Base-by-base conservation (phyloP, 2,329 filamentous ascomycete genomes). In the Tympanopsis confertula region DNA sequence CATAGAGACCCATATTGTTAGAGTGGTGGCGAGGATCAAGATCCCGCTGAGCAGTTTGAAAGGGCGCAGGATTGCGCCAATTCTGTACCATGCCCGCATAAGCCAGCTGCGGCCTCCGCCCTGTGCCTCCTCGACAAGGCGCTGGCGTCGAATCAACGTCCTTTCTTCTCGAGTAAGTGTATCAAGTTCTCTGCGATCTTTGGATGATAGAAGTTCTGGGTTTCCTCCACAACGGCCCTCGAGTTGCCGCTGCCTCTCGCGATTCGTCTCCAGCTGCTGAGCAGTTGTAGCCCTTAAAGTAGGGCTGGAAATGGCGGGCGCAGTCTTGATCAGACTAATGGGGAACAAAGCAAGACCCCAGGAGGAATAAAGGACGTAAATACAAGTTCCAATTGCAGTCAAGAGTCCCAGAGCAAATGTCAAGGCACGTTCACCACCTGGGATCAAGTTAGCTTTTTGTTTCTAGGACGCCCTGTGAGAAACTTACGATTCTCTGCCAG, bases 371-470 rank as follows among this genome's bases (percentile, higher is more conserved):
- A 95, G 57, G 36, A 86, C 71, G 56, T 94, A 96, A 2, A 95
- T 68, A 13, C 94, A 58, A 1, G 86, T 88, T 3, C 91, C 91
- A 20, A 95, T 63, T 0, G 85, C 87, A 38, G 94, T 82, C 30
- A 98, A 69, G n/a, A 95, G 66, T 1, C 91, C 91, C 17, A 95
- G 66, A 2, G 79, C 79, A 61, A 98, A 98, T 0, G 86, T 89
- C 38, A 98, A 66, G 1, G 89, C 87, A 54, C 91, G 86, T 59
- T 96, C 89, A 42, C 87, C 88, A 56, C 88, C 84, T 33, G 17
- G 15, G 10, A 33, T 7, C 7, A 13, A 7, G 17, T 33, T 13
- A 33, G 30, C 7, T 13, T 17, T 33, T 10, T 33, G 7, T 18
- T 12, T 33, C 15, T 17, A 18, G 17, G 7, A 17, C 7, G 30